Evolutionary conservation across 805 yeast genomes (phyloP), one percentile per base, ranked within the genome.

Genomic region (Kurtzmaniella cleridarum): DNA sequence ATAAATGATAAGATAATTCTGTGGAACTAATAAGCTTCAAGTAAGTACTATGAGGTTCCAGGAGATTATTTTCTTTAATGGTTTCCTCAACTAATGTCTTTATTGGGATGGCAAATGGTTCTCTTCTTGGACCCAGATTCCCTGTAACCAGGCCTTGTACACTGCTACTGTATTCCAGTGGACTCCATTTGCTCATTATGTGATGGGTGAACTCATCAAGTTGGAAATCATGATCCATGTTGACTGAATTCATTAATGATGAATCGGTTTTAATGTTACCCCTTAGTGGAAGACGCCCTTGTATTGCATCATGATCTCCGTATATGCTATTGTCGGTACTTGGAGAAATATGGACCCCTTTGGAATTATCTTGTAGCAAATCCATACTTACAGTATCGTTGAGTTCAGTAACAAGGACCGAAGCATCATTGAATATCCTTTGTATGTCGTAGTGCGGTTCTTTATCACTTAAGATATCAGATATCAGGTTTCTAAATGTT

Each of bases 401-500:
- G 41, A 64, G 56, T 40, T 63, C 70, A 39, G 50, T 57, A 10
- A 66, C 64, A 38, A 65, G 50, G 13, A 53, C 29, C 32, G 53
- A 51, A 14, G 69, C 71, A 40, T 64, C 69, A 39, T 60, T 60
- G 36, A 56, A 61, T 30, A 66, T 39, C 29, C 41, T 44, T 29
- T 46, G 44, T 47, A 59, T 44, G 24, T 20, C 24, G 5, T 8
- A 5, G 13, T 17, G 26, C 5, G 24, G 16, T 14, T 20, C 16
- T n/a, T 16, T 16, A 6, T 30, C 16, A n/a, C 12, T 33, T 14
- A 47, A 18, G 15, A 47, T 45, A 29, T 47, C 51, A 2, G 49
- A 36, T 5, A 47, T 45, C 3, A 49, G 35, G 39, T 47, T 47
- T 3, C 41, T 45, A 29, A 47, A 47, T 7, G 12, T 30, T 5